Evolutionary conservation across 202 grass and related monocot species (phyloP).

Genomic region (Zizania palustris): DNA sequence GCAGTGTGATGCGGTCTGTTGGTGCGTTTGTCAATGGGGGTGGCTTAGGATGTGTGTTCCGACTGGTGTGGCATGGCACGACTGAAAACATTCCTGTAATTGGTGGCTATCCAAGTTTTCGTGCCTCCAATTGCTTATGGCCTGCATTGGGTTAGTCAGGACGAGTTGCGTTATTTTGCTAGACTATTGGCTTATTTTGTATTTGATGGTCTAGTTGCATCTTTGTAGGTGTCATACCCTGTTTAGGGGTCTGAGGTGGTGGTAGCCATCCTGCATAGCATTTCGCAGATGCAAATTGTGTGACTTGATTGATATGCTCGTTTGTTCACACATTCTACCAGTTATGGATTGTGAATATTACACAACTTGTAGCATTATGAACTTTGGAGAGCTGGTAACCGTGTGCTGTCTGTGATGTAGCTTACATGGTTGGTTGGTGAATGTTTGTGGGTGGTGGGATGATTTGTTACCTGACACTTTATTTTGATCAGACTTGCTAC

Average conservation of each 20-base stretch:
- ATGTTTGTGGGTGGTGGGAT: background rate
- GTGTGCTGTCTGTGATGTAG: background rate
- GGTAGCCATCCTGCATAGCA: background rate
- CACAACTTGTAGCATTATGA: background rate
- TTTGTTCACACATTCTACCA: background rate
- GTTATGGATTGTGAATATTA: background rate
- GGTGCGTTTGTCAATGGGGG: background rate
- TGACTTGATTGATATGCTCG: background rate
- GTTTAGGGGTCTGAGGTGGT: background rate
- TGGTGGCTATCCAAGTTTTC: background rate
- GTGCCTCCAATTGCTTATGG: background rate
- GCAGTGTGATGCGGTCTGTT: slow-evolving; percentile 23
- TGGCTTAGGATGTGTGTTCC: background rate
- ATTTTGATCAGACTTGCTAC: background rate
- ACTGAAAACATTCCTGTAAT: background rate
- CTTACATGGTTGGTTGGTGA: background rate
- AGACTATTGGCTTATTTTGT: background rate
- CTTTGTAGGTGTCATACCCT: background rate
- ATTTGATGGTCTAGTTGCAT: background rate
- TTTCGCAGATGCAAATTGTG: background rate
- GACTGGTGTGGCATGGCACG: background rate
- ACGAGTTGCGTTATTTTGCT: background rate
- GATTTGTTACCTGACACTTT: background rate
- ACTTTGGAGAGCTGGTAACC: background rate
- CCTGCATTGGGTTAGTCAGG: background rate